Conservation (phyloP, 768 basidiomycete species). For the Russula virescens region DNA sequence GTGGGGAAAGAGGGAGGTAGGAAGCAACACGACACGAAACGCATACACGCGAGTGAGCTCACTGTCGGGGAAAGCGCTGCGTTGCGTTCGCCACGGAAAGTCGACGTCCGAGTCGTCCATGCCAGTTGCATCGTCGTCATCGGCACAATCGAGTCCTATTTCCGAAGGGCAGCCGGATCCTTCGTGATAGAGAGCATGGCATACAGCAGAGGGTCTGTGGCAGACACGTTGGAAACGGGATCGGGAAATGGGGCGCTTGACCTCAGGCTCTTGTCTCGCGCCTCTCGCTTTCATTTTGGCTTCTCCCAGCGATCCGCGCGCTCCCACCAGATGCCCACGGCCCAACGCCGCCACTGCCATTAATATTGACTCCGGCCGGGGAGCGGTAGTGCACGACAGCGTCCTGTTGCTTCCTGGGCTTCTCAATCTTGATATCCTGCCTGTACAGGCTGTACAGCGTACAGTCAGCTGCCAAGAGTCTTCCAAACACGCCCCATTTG, state of each 20-base stretch:
- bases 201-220: conserved; percentile 36
- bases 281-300: conserved; percentile 36
- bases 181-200: conserved; percentile 46
- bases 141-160: conserved; percentile 34
- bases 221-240: conserved; percentile 27
- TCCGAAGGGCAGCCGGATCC: conserved; percentile 54
- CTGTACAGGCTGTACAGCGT: no score
- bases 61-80: conserved; percentile 47
- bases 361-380: no score
- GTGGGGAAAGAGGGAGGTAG: conserved; percentile 34
- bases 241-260: conserved; percentile 41
- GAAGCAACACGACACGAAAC: conserved; percentile 44
- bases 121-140: conserved; percentile 24
- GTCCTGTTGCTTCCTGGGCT: conserved; percentile 51
- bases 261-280: conserved; percentile 38
- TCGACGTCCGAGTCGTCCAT: conserved; percentile 58
- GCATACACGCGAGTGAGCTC: conserved; percentile 60
- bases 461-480: conserved; percentile 74
- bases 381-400: conserved; percentile 55
- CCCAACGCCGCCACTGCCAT: conserved; percentile 42
- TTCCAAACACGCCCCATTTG: conserved; percentile 67
- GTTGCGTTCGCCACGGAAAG: conserved; percentile 72
- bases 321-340: conserved; percentile 45
- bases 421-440: conserved; percentile 51
- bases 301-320: conserved; percentile 41